These are phyloP conservation scores for Fusarium proliferatum DNA, from an alignment of 2,329 filamentous ascomycete species.

Conservation along the genomic window DNA sequence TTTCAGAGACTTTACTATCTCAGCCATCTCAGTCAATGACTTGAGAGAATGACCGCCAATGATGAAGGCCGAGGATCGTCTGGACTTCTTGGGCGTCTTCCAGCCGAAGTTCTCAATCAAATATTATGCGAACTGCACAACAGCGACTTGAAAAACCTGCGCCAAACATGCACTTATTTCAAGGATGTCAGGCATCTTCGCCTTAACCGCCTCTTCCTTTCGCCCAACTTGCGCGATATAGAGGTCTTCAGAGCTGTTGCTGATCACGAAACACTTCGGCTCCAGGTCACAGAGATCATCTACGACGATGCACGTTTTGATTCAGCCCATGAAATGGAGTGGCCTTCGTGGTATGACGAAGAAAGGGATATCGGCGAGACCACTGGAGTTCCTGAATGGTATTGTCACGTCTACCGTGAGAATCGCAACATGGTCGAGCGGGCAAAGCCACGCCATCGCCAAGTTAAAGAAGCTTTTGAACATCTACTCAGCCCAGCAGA, in stretches of 20 bases:
- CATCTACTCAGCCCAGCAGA: neutral
- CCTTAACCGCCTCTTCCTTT: neutral
- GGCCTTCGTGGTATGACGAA: neutral
- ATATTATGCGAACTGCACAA: too few relatives aligned
- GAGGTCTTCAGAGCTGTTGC: neutral
- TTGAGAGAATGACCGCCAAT: neutral
- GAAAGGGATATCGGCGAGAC: neutral
- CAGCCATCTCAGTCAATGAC: neutral
- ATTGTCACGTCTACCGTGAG: neutral
- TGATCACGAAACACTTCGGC: neutral
- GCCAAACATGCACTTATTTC: neutral
- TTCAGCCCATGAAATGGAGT: neutral
- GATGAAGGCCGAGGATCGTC: neutral
- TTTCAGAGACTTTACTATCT: neutral
- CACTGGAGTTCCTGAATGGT: neutral
- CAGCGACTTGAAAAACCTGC: neutral
- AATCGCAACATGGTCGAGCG: rapidly evolving
- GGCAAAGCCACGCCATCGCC: neutral
- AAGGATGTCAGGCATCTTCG: neutral
- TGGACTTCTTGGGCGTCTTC: neutral
- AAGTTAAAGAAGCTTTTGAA: neutral
- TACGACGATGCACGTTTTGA: constrained; percentile 30
- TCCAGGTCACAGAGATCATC: constrained; percentile 25
- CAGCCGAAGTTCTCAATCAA: too few relatives aligned
- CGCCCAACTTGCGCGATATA: neutral